Percentiles rank a stretch among this genome's conserved stretches.
Evolutionary conservation across 257 asterid genomes (phyloP).

Genomic region (Przewalskia tangutica): DNA sequence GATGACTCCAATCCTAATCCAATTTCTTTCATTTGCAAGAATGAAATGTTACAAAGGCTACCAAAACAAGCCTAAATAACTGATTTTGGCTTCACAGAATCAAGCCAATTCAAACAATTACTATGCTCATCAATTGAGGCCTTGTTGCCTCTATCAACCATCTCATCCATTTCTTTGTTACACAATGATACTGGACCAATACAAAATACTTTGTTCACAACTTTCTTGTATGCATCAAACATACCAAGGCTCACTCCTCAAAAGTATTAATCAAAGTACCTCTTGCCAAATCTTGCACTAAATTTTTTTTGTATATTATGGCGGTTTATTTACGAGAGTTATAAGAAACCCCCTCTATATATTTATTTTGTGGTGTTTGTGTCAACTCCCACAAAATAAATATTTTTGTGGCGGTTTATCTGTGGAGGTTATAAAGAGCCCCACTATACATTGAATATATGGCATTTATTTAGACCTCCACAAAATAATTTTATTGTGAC

Average conservation of each 20-base stretch:
- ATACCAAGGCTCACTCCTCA: conserved; percentile 45
- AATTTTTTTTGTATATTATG: too few relatives aligned
- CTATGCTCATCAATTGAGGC: conserved; percentile 3
- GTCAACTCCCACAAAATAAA: too few relatives aligned
- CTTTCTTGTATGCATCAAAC: conserved; percentile 16
- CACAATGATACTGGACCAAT: conserved; percentile 42
- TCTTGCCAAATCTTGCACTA: conserved; percentile 6
- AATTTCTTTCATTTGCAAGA: conserved; percentile 27
- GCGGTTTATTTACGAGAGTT: too few relatives aligned
- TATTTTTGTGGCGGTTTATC: too few relatives aligned
- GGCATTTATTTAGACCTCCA: too few relatives aligned
- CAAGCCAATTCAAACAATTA: conserved; percentile 32
- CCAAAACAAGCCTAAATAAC: conserved; percentile 40
- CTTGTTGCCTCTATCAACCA: conserved; percentile 22
- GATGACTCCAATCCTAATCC: conserved; percentile 35
- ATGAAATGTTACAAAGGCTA: conserved; percentile 20
- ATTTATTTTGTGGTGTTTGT: too few relatives aligned
- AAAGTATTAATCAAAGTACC: conserved; percentile 40
- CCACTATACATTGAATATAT: too few relatives aligned
- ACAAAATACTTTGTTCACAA: conserved; percentile 30
- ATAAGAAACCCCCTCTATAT: too few relatives aligned
- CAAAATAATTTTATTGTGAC: too few relatives aligned
- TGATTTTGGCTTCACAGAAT: conserved; percentile 12
- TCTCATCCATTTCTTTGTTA: conserved; percentile 17
- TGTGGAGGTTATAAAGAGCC: too few relatives aligned